Percentiles rank a stretch among this genome's conserved stretches.
These are phyloP conservation scores for Cladobotryum protrusum DNA, from an alignment of 2,329 filamentous ascomycete genomes.

Conservation along the genomic window DNA sequence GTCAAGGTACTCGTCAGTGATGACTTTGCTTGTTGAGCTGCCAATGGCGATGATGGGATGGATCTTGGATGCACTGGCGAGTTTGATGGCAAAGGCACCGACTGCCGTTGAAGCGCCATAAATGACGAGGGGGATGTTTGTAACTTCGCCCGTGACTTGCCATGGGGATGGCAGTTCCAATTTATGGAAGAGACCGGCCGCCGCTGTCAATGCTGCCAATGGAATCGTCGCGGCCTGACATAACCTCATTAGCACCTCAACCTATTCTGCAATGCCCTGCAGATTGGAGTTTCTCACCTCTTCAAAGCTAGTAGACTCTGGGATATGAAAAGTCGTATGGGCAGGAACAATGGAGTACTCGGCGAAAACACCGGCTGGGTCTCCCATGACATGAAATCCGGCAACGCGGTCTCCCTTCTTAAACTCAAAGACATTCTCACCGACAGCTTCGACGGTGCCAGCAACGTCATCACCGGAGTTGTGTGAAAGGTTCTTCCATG, in stretches of 20 bases:
- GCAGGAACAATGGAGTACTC: slow-evolving; percentile 53
- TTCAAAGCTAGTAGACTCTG: slow-evolving; percentile 42
- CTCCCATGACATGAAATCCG: slow-evolving; percentile 44
- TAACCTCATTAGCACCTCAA: background rate
- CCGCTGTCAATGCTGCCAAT: slow-evolving; percentile 48
- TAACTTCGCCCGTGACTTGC: slow-evolving; percentile 21
- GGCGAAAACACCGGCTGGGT: slow-evolving; percentile 46
- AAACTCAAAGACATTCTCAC: slow-evolving; percentile 15
- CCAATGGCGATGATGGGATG: slow-evolving; percentile 54
- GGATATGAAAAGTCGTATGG: slow-evolving; percentile 50
- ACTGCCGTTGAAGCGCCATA: slow-evolving; percentile 49
- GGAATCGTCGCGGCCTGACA: slow-evolving; percentile 48
- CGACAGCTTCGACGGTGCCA: slow-evolving; percentile 17
- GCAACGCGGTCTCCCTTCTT: slow-evolving; percentile 37
- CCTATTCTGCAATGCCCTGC: background rate
- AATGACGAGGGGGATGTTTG: slow-evolving; percentile 27
- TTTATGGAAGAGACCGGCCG: slow-evolving; percentile 41
- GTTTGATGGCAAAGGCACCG: slow-evolving; percentile 51
- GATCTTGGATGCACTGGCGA: slow-evolving; percentile 44
- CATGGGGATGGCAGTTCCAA: slow-evolving; percentile 46
- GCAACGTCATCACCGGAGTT: slow-evolving; percentile 22
- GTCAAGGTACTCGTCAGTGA: slow-evolving; percentile 11
- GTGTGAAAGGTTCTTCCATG: background rate
- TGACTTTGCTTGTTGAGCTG: slow-evolving; percentile 26
- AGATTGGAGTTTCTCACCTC: slow-evolving; percentile 5